Percentiles rank a stretch among this genome's conserved stretches.
These are phyloP conservation scores for Ogataea neopini DNA, from an alignment of 805 yeast species.

Conservation along the genomic window DNA sequence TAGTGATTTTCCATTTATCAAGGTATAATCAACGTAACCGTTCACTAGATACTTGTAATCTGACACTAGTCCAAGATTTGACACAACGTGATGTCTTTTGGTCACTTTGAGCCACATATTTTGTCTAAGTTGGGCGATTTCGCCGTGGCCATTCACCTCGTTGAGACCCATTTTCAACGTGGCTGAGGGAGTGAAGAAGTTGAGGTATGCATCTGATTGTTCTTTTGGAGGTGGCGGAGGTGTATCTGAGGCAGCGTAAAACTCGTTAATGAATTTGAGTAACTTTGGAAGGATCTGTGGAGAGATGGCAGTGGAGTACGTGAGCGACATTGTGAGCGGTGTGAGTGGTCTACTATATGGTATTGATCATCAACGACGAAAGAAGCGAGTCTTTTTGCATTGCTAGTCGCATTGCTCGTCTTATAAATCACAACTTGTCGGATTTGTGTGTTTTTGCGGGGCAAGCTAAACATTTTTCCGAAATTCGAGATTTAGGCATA, in stretches of 20 bases:
- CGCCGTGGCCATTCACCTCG: conserved; percentile 5
- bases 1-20: conserved; percentile 16
- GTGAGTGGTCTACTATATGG: too few species aligned
- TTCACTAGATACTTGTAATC: conserved; percentile 14
- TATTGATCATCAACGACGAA: too few species aligned
- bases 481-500: background rate
- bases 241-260: conserved; percentile 17
- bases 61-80: conserved; percentile 10
- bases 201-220: conserved; percentile 11
- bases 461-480: conserved; percentile 2
- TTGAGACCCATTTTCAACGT: conserved; percentile 16
- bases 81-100: conserved; percentile 18
- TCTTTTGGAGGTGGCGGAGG: conserved; percentile 11
- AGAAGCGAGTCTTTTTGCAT: too few species aligned
- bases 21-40: conserved; percentile 17
- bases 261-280: conserved; percentile 11
- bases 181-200: conserved; percentile 11
- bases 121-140: conserved; percentile 11
- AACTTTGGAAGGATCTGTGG: conserved; percentile 5
- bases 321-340: background rate
- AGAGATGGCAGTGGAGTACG: conserved; percentile 11
- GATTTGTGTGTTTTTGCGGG: conserved; percentile 6
- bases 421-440: too few species aligned
- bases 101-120: conserved; percentile 23
- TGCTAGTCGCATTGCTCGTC: too few species aligned